Conservation (phyloP, 495 filamentous ascomycete genomes). For the Penicillium lividum region DNA sequence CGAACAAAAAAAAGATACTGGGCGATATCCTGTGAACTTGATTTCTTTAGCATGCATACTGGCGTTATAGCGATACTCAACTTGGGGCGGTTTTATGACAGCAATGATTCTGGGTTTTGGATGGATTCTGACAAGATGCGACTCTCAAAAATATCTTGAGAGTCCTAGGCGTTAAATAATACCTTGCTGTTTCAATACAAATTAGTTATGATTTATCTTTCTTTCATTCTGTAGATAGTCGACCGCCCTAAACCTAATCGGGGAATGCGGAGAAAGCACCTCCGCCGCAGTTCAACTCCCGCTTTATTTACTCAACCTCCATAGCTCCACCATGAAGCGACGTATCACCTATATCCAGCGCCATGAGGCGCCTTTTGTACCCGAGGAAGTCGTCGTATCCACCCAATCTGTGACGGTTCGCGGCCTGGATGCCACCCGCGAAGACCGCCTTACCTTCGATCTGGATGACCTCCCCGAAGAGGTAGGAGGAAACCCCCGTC, state of each 20-base stretch:
- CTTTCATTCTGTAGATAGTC: background rate
- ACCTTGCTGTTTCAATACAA: background rate
- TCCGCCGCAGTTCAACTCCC: background rate
- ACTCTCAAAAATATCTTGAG: too few relatives aligned
- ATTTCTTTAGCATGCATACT: conserved; percentile 30
- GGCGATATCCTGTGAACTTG: conserved; percentile 64
- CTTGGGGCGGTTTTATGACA: conserved; percentile 14
- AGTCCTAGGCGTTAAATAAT: background rate
- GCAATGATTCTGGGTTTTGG: background rate
- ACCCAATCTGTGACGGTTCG: conserved; percentile 52
- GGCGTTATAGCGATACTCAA: conserved; percentile 30
- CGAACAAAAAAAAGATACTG: conserved; percentile 76
- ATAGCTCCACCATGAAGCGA: conserved; percentile 65
- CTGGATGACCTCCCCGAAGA: conserved; percentile 72
- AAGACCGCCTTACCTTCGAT: conserved; percentile 76
- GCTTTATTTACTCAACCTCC: conserved; percentile 1
- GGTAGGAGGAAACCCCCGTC: conserved; percentile 36
- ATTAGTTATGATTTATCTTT: background rate
- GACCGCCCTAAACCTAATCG: conserved; percentile 21
- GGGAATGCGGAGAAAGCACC: conserved; percentile 31
- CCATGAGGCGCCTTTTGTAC: conserved; percentile 59
- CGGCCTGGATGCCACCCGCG: conserved; percentile 62
- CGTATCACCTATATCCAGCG: conserved; percentile 79
- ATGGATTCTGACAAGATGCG: background rate
- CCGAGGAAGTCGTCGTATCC: conserved; percentile 56